These are phyloP conservation scores for Aeminium ludgeri DNA, from an alignment of 495 filamentous ascomycete genomes.

Conservation along the genomic window DNA sequence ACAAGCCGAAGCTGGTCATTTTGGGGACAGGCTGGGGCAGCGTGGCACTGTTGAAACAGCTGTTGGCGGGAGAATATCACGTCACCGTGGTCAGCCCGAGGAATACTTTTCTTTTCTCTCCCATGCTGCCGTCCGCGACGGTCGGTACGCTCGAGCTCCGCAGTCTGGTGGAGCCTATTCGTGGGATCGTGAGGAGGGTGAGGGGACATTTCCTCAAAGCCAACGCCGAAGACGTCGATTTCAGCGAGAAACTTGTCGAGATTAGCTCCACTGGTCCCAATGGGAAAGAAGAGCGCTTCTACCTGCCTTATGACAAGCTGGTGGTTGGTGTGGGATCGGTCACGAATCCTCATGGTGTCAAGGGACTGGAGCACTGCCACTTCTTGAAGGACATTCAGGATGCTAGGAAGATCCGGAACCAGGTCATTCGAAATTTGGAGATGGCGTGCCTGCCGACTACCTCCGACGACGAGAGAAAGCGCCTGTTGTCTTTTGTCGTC, in stretches of 20 bases:
- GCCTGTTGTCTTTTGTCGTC: slow-evolving; percentile 84
- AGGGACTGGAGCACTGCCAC: slow-evolving; percentile 84
- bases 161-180: slow-evolving; percentile 82
- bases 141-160: slow-evolving; percentile 86
- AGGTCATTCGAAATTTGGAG: slow-evolving; percentile 84
- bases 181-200: slow-evolving; percentile 59
- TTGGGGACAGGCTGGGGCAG: slow-evolving; percentile 93
- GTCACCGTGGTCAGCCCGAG: slow-evolving; percentile 84
- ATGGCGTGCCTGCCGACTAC: slow-evolving; percentile 86
- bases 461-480: slow-evolving; percentile 67
- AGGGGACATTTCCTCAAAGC: slow-evolving; percentile 83
- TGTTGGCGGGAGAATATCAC: slow-evolving; percentile 82
- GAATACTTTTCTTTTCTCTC: slow-evolving; percentile 96
- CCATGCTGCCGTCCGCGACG: slow-evolving; percentile 91
- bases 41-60: slow-evolving; percentile 74
- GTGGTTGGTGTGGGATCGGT: slow-evolving; percentile 84
- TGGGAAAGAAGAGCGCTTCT: slow-evolving; percentile 63
- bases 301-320: slow-evolving; percentile 97
- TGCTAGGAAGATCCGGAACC: slow-evolving; percentile 72
- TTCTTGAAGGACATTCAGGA: slow-evolving; percentile 91
- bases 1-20: slow-evolving; percentile 83
- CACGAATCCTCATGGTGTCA: slow-evolving; percentile 90
- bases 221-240: slow-evolving; percentile 70
- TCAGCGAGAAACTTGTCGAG: slow-evolving; percentile 80
- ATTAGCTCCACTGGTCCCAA: slow-evolving; percentile 52